Base-by-base conservation (phyloP, 2,329 filamentous ascomycete species). In the Mycosphaerelloides madeirae region DNA sequence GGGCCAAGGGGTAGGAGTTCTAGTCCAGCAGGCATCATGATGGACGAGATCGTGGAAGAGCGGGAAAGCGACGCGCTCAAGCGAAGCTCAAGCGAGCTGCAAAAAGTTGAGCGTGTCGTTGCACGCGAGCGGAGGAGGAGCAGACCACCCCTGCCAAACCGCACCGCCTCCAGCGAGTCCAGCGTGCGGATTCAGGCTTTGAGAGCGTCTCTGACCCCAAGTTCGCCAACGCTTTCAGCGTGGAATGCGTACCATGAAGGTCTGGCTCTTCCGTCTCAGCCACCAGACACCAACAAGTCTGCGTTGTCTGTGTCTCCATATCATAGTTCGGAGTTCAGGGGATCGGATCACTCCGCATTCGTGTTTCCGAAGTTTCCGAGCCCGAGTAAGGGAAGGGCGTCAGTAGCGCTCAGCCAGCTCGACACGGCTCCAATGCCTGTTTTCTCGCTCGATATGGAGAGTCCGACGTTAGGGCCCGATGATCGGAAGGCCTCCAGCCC, bases 1-100 rank as follows among this genome's bases (percentile, higher is more conserved):
- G 68, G 68, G 0, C 67, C 67, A n/a, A 41, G 43, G 13, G 54
- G 56, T 3, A 65, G 60, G 41, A 56, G 63, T 43, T 58, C 62
- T 3, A 57, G 60, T 1, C 70, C 65, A 32, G 41, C 46, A 5
- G 43, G 36, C 14, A 58, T 61, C 12, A 58, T 60, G 11, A 65
- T 68, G 53, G 56, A 65, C 12, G 63, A 61, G 12, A 67, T 69
- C n/a, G 53, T 62, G 32, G 68, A 72, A 46, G 64, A 69, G 32
- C 54, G 63, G 1, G 57, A 57, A 38, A 52, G 52, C 38, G 41
- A 49, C n/a, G 52, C 50, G 25, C 37, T 52, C 29, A 45, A 41
- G 37, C 37, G 37, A 9, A 37, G 37, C 8, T 29, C 40, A 22
- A 18, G 40, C 12, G 42, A 44, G 29, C 32, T 38, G 9, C 33